Percentiles rank a stretch among this genome's conserved stretches.
Evolutionary conservation across 306 rosid species (phyloP).

Genomic region (Luffa acutangula): DNA sequence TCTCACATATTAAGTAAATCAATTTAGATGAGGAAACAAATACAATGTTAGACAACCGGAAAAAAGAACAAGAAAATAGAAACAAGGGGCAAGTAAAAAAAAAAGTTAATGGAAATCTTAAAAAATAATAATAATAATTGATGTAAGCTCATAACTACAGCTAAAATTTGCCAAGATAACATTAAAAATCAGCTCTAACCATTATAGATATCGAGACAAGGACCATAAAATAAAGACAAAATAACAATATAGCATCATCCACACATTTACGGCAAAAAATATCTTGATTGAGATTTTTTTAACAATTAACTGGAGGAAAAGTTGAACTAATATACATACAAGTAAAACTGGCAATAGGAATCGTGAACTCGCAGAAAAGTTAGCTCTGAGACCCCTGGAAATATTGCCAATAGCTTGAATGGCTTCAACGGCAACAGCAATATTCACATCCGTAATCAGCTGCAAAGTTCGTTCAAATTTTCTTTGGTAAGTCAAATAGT

Average conservation of each 20-base stretch:
- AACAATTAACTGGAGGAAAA: background rate
- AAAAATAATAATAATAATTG: background rate
- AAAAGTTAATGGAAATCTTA: background rate
- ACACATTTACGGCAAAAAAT: background rate
- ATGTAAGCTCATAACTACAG: background rate
- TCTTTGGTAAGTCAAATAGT: background rate
- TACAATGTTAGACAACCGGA: background rate
- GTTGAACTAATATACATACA: constrained; percentile 38
- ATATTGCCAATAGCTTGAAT: constrained; percentile 97
- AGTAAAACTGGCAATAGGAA: constrained; percentile 88
- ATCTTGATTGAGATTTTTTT: background rate
- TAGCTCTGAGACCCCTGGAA: constrained; percentile 77
- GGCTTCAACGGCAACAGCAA: constrained; percentile 99
- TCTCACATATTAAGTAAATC: background rate
- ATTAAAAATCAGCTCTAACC: background rate
- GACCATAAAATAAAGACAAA: background rate
- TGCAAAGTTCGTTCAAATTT: constrained; percentile 12
- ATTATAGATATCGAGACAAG: background rate
- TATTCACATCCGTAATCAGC: constrained; percentile 97
- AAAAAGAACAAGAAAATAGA: background rate
- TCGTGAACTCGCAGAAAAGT: constrained; percentile 93
- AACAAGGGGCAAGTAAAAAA: background rate
- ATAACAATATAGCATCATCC: background rate
- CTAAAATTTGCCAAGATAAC: background rate
- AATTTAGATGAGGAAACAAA: background rate